phyloP scores from a whole-genome alignment of 1,139 yeast species.

The Zygosaccharomyces sapae region DNA sequence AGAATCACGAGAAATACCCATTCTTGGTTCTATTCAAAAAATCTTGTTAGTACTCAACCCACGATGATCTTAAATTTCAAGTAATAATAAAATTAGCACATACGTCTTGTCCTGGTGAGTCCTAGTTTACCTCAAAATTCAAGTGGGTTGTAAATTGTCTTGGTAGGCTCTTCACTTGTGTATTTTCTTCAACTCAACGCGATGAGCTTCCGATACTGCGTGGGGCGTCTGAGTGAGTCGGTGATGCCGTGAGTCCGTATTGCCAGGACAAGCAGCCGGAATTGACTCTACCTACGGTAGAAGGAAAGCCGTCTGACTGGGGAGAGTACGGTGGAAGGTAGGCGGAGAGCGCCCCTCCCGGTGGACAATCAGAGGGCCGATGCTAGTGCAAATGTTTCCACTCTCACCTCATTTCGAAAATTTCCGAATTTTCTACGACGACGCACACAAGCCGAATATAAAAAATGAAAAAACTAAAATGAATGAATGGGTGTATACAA shows the following conservation, averaged over 20 bases:
- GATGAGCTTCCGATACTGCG: conserved; percentile 7
- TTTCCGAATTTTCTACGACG: background rate
- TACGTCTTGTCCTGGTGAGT: conserved; percentile 19
- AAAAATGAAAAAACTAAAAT: background rate
- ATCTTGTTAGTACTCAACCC: conserved; percentile 20
- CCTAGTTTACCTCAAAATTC: conserved; percentile 9
- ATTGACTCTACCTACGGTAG: background rate
- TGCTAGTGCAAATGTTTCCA: too few species aligned
- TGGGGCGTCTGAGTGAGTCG: conserved; percentile 2
- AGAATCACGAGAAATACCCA: conserved; percentile 99
- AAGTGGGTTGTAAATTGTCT: background rate
- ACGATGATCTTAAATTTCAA: background rate
- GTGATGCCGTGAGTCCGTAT: background rate
- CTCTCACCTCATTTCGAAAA: background rate
- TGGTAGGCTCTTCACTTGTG: conserved; percentile 6
- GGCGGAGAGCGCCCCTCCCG: background rate
- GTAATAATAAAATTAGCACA: conserved; percentile 10
- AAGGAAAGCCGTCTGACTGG: background rate
- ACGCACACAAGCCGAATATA: background rate
- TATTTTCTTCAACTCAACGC: conserved; percentile 7
- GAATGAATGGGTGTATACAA: background rate
- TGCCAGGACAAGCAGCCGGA: background rate
- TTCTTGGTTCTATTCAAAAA: conserved; percentile 39
- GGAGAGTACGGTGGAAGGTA: background rate
- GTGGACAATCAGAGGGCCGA: too few species aligned